phyloP scores from a whole-genome alignment of 345 rosid species.

The Salix arbutifolia region DNA sequence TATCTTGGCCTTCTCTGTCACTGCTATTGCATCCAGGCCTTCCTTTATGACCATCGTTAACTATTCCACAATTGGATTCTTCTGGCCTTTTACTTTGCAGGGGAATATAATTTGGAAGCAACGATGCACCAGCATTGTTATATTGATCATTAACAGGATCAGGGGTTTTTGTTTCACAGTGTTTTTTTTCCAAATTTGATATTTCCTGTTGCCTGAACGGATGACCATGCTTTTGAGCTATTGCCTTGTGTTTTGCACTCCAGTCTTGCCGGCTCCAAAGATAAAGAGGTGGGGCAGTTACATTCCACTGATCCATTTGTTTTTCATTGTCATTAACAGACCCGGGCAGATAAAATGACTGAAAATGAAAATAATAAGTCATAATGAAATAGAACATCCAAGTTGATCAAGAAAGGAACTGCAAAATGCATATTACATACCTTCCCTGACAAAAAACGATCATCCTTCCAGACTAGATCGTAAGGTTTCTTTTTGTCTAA shows the following conservation, averaged over 20 bases:
- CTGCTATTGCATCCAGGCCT: slow-evolving; percentile 1
- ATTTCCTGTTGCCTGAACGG: slow-evolving; percentile 21
- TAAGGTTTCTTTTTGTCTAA: slow-evolving; percentile 64
- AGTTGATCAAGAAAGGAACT: background rate
- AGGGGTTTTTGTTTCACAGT: slow-evolving; percentile 15
- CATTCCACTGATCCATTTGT: slow-evolving; percentile 76
- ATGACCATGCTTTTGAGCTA: slow-evolving; percentile 61
- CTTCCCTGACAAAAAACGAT: slow-evolving; percentile 65
- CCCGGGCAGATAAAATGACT: slow-evolving; percentile 96
- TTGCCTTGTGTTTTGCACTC: slow-evolving; percentile 45
- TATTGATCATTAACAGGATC: slow-evolving; percentile 21
- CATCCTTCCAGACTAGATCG: slow-evolving; percentile 77
- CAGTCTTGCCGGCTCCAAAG: slow-evolving; percentile 88
- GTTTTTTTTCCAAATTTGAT: slow-evolving; percentile 11
- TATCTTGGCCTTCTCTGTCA: slow-evolving; percentile 25
- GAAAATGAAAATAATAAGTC: slow-evolving; percentile 14
- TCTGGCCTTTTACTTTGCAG: slow-evolving; percentile 29
- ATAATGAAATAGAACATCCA: background rate
- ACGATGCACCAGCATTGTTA: slow-evolving; percentile 10
- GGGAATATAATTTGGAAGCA: slow-evolving; percentile 14
- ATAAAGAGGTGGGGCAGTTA: slow-evolving; percentile 58
- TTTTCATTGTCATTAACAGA: slow-evolving; percentile 63
- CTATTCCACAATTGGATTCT: slow-evolving; percentile 10
- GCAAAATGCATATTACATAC: slow-evolving; percentile 24
- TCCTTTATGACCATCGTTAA: slow-evolving; percentile 8